Base-by-base conservation (phyloP, 257 asterid genomes). In the Plantago major region DNA sequence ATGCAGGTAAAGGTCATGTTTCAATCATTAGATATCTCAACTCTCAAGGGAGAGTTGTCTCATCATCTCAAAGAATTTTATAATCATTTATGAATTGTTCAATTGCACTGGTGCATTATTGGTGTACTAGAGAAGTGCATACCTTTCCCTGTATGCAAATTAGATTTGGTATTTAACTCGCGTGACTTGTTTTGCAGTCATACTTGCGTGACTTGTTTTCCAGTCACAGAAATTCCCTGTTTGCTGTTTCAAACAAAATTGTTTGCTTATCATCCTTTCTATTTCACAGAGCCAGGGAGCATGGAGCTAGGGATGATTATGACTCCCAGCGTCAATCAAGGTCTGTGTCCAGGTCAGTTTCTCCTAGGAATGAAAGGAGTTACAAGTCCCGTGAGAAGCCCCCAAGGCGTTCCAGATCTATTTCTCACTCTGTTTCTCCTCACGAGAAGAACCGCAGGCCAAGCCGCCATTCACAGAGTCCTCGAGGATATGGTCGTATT, bases 1-100 rank as follows among this genome's bases (percentile, higher is more conserved):
- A 68, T 80, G 74, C 98, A 88, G 96, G 96, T 91, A 85, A 91
- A 77, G 71, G 89, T 75, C 76, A 73, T 79, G 85, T 73, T 81
- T 77, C 74, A 74, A 71, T 79, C 68, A 53, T 71, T 71, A 66
- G 82, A 79, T 77, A 67, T 63, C 53, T 22, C 26, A 22, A 22
- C 26, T 22, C 40, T 61, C 30, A 33, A 42, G 53, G 66, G 73
- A 42, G 69, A 63, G 70, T 74, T 62, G 26, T 60, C 47, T 48
- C 59, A 17, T 57, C 66, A 56, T 51, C n/a, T 50, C 47, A 51
- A 46, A 44, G 46, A 54, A 47, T 38, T 52, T 40, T 10, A 43
- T 70, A 7, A 7, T 67, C 40, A 52, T 19, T 37, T 52, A 10
- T n/a, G 58, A 71, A 46, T 58, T 60, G 63, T 67, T 56, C 62